Percentiles rank a stretch among this genome's conserved stretches.
These are phyloP conservation scores for Triglochin maritima DNA, from an alignment of 106 monocot genomes.

Conservation along the genomic window DNA sequence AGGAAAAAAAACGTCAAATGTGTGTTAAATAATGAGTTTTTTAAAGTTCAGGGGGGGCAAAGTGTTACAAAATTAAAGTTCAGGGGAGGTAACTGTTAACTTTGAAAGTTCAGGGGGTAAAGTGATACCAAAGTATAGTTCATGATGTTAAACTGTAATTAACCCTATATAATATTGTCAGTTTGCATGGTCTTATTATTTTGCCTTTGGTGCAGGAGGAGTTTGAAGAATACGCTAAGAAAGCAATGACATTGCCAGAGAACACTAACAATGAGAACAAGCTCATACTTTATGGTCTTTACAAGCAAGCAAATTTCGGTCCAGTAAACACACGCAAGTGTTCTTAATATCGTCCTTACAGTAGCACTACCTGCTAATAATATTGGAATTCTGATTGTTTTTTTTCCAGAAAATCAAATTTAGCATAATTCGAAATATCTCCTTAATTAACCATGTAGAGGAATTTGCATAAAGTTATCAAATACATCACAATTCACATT, in stretches of 20 bases:
- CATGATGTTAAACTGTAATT: too few relatives aligned
- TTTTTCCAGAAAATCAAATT: too few relatives aligned
- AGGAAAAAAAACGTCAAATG: too few relatives aligned
- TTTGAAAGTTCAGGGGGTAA: too few relatives aligned
- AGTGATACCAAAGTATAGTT: too few relatives aligned
- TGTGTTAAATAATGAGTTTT: too few relatives aligned
- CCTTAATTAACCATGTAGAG: background rate
- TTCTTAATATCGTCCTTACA: background rate
- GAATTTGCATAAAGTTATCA: background rate
- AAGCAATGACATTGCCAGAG: conserved; percentile 47
- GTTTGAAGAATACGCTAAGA: conserved; percentile 70
- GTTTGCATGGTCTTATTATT: background rate
- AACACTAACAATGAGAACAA: conserved; percentile 34
- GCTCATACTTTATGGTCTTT: conserved; percentile 57
- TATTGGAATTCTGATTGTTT: too few relatives aligned
- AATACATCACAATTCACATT: background rate
- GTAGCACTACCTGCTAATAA: background rate
- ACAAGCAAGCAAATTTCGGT: conserved; percentile 76
- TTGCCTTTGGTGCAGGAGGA: conserved; percentile 39
- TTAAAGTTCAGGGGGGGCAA: too few relatives aligned
- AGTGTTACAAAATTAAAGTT: too few relatives aligned
- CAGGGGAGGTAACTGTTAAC: too few relatives aligned
- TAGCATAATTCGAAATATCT: too few relatives aligned
- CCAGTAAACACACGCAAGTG: conserved; percentile 49
- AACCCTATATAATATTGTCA: too few relatives aligned